Evolutionary conservation across 1,139 yeast genomes (phyloP).

Genomic region (Suhomyces bolitotheri): DNA sequence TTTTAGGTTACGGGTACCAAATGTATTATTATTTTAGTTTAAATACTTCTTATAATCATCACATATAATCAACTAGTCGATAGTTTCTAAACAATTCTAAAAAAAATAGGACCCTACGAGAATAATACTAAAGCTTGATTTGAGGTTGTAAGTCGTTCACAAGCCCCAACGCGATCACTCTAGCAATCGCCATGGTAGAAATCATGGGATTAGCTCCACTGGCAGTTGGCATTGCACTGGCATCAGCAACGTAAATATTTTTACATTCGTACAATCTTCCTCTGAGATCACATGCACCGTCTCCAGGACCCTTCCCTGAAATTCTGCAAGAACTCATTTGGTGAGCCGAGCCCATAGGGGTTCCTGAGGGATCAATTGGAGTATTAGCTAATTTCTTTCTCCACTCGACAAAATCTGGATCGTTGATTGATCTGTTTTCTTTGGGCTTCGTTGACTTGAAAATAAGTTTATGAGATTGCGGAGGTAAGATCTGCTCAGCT

Average conservation of each 20-base stretch:
- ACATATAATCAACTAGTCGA: too few species aligned
- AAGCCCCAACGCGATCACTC: constrained; percentile 38
- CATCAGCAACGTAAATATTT: constrained; percentile 57
- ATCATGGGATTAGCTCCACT: constrained; percentile 62
- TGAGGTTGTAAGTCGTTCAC: constrained; percentile 35
- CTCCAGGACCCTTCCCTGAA: constrained; percentile 48
- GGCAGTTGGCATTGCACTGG: constrained; percentile 59
- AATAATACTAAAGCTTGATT: constrained; percentile 34
- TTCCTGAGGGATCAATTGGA: constrained; percentile 31
- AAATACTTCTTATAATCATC: too few species aligned
- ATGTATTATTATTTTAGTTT: too few species aligned
- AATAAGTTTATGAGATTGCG: constrained; percentile 39
- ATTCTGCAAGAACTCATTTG: constrained; percentile 63
- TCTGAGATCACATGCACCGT: constrained; percentile 50
- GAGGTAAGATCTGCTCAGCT: constrained; percentile 46
- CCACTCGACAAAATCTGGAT: constrained; percentile 52
- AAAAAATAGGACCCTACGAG: too few species aligned
- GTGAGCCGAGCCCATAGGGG: constrained; percentile 55
- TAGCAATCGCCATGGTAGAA: constrained; percentile 42
- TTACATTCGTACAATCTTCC: constrained; percentile 56
- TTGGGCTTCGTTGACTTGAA: constrained; percentile 45
- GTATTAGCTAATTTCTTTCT: constrained; percentile 29
- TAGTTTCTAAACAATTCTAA: too few species aligned
- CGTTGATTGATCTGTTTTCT: constrained; percentile 41
- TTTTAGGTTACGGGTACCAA: too few species aligned